phyloP scores from a whole-genome alignment of 805 yeast species.

The Tetrapisispora arboricola region DNA sequence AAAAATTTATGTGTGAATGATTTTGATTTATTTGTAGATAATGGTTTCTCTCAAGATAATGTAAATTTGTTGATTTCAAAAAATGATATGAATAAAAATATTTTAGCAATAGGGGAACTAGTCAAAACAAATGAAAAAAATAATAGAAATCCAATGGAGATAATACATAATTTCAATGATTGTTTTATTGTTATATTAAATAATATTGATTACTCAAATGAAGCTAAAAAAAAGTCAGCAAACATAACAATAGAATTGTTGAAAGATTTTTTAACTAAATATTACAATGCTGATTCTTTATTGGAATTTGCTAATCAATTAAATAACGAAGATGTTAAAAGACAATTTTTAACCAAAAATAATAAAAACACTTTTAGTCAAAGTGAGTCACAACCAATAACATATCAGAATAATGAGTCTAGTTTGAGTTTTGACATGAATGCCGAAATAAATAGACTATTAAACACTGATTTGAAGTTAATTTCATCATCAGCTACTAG shows the following conservation, averaged over 20 bases:
- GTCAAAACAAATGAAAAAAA: slow-evolving; percentile 21
- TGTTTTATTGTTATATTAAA: slow-evolving; percentile 27
- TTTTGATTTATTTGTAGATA: slow-evolving; percentile 2
- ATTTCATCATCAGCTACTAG: not conserved
- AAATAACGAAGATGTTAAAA: not conserved
- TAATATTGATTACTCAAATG: slow-evolving; percentile 7
- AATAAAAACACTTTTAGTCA: not conserved
- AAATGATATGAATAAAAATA: slow-evolving; percentile 4
- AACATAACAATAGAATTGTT: slow-evolving; percentile 16
- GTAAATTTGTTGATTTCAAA: not conserved
- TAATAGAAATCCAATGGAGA: slow-evolving; percentile 23
- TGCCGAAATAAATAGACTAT: slow-evolving; percentile 15
- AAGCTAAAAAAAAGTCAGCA: slow-evolving; percentile 10
- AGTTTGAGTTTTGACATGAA: slow-evolving; percentile 13
- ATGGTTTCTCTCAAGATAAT: not conserved
- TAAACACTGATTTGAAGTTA: slow-evolving; percentile 1
- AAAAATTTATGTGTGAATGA: slow-evolving; percentile 4
- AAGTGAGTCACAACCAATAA: not conserved
- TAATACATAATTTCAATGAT: slow-evolving; percentile 26
- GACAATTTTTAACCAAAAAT: not conserved
- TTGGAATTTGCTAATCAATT: slow-evolving; percentile 5
- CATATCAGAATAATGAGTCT: not conserved
- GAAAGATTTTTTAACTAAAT: slow-evolving; percentile 18
- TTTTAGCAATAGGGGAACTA: slow-evolving; percentile 20
- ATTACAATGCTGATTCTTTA: slow-evolving; percentile 8